Base-by-base conservation (phyloP, 495 filamentous ascomycete species). In the Choiromyces venosus region DNA sequence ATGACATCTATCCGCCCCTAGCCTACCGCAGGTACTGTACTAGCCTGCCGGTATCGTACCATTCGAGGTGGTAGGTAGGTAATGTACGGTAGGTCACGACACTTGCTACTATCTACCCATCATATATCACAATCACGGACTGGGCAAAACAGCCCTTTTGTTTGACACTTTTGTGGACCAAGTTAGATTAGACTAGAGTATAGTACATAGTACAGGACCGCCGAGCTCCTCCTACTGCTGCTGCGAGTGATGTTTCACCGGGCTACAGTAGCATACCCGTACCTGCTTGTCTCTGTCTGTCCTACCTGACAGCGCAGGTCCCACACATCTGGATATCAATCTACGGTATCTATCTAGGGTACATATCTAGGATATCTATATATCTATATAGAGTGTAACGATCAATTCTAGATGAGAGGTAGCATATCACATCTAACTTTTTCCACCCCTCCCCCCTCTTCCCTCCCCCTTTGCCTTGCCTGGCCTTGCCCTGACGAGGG, bases 361-460 rank as follows among this genome's bases (percentile, higher is more conserved):
- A n/a, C n/a, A n/a, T n/a, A n/a, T n/a, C n/a, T n/a, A n/a, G n/a
- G n/a, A n/a, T 18, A 61, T 4, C 1, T 25, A 61, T 16, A n/a
- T 25, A 61, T 61, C 52, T 33, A 16, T 5, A 33, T 16, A 29
- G 25, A 12, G 25, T 33, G 25, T 3, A 61, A 33, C 25, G 52
- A n/a, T 29, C 52, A 29, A 33, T 29, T n/a, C 10, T 2, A 33
- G 52, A 61, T 61, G 52, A 12, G 52, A 61, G 25, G 33, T 61
- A 61, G 25, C 52, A 61, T 61, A 61, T 61, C 52, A 61, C 52
- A 61, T 61, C 52, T 4, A 61, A 61, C n/a, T n/a, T n/a, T n/a
- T n/a, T n/a, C n/a, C n/a, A n/a, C 25, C 52, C 25, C 25, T 33
- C 25, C 52, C 12, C 52, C 14, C 52, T 9, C 52, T 25, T 25